phyloP scores from a whole-genome alignment of 2,329 filamentous ascomycete species.

The Trichoderma hamatum region DNA sequence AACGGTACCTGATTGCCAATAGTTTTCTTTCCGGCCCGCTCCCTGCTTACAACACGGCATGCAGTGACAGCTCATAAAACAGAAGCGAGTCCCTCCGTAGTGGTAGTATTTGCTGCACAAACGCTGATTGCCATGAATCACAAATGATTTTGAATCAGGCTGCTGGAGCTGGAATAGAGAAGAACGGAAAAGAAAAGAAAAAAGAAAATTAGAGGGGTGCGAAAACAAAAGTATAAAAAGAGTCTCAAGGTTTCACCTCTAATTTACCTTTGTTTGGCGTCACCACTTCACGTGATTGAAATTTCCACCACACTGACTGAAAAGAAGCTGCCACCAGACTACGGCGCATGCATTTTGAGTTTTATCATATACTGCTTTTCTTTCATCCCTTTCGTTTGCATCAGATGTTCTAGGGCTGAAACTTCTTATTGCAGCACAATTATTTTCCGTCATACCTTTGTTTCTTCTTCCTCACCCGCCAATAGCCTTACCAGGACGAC shows the following conservation, averaged over 20 bases:
- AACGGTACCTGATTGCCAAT: constrained; percentile 10
- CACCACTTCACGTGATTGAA: constrained; percentile 1
- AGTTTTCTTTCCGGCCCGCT: neutral
- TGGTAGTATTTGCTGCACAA: too few species aligned
- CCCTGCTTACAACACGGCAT: constrained; percentile 15
- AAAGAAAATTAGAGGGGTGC: neutral
- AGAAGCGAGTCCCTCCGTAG: neutral
- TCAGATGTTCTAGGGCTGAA: neutral
- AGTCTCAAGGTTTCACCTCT: neutral
- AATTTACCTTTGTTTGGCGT: neutral
- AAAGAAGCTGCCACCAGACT: neutral
- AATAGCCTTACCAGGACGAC: neutral
- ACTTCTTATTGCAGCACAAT: neutral
- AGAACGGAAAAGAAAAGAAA: too few species aligned
- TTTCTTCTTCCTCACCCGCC: neutral
- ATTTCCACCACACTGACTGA: neutral
- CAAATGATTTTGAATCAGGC: neutral
- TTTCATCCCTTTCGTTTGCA: neutral
- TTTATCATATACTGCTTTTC: neutral
- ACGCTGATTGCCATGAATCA: neutral
- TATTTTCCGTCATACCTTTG: neutral
- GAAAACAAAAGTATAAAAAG: neutral
- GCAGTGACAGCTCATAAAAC: constrained; percentile 24
- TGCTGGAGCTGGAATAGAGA: neutral
- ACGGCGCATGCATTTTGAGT: neutral